Conservation (phyloP, 2,329 filamentous ascomycete species). For the Aureobasidium lini region DNA sequence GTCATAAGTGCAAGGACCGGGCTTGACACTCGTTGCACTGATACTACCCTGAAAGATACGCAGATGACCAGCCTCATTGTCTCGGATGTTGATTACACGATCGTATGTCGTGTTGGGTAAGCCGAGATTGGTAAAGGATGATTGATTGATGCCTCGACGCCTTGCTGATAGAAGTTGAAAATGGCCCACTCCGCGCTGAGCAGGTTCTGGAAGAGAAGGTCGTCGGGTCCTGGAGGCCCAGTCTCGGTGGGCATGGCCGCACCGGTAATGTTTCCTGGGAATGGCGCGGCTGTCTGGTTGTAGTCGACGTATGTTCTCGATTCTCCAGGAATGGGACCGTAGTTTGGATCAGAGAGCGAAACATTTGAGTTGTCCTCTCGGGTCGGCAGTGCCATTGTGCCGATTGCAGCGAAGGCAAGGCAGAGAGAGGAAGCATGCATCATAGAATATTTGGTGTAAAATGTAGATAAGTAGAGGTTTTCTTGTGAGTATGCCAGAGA, state of each 20-base stretch:
- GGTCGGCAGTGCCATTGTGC: neutral
- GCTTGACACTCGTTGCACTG: conserved; percentile 35
- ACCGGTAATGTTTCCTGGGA: conserved; percentile 32
- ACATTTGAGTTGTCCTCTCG: neutral
- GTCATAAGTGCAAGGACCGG: conserved; percentile 30
- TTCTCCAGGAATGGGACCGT: conserved; percentile 26
- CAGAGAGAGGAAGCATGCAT: neutral
- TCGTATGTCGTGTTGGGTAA: conserved; percentile 35
- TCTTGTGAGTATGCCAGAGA: neutral
- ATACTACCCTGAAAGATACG: conserved; percentile 40
- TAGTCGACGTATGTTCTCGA: conserved; percentile 28
- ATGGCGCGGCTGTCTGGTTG: conserved; percentile 28
- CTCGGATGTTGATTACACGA: conserved; percentile 34
- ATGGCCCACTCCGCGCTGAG: conserved; percentile 40
- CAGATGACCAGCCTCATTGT: conserved; percentile 41
- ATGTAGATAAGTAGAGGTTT: neutral
- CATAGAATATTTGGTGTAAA: neutral
- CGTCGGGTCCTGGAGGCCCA: conserved; percentile 32
- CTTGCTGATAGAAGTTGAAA: conserved; percentile 39
- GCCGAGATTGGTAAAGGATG: conserved; percentile 29
- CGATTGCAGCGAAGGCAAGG: neutral
- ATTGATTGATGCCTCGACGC: conserved; percentile 32
- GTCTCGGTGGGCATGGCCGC: conserved; percentile 25
- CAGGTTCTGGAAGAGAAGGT: conserved; percentile 39
- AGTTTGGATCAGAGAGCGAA: conserved; percentile 20